Conservation (phyloP, 129 eudicot species). For the Centaurea solstitialis region DNA sequence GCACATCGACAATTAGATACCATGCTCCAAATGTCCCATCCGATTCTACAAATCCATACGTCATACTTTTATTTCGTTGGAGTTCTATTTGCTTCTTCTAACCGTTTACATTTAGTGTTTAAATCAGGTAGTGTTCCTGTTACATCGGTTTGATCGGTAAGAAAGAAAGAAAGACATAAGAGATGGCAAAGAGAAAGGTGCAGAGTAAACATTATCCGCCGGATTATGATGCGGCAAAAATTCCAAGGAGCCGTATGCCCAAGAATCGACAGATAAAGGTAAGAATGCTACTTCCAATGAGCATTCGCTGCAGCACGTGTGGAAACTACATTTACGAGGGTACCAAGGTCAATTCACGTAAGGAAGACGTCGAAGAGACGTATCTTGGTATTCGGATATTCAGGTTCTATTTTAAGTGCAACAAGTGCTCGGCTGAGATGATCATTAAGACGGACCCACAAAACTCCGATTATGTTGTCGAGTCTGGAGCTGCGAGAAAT, state of each 20-base stretch:
- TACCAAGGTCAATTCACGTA: constrained; percentile 70
- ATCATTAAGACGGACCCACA: constrained; percentile 78
- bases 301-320: constrained; percentile 63
- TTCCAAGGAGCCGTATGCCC: constrained; percentile 59
- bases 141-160: background rate
- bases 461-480: constrained; percentile 70
- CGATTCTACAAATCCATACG: too few relatives aligned
- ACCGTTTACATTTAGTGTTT: too few relatives aligned
- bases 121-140: background rate
- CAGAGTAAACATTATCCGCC: constrained; percentile 82
- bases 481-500: constrained; percentile 66
- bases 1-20: too few relatives aligned
- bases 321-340: constrained; percentile 71
- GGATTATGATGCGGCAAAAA: constrained; percentile 80
- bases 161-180: background rate
- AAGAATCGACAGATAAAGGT: constrained; percentile 69
- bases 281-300: constrained; percentile 86
- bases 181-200: constrained; percentile 82
- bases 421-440: constrained; percentile 66
- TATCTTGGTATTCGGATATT: constrained; percentile 75
- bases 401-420: constrained; percentile 76
- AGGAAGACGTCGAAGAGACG: constrained; percentile 83
- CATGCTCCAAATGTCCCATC: too few relatives aligned
- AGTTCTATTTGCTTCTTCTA: too few relatives aligned
- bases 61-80: too few relatives aligned